phyloP scores from a whole-genome alignment of 2,329 filamentous ascomycete species.

The Epichloe bromicola region DNA sequence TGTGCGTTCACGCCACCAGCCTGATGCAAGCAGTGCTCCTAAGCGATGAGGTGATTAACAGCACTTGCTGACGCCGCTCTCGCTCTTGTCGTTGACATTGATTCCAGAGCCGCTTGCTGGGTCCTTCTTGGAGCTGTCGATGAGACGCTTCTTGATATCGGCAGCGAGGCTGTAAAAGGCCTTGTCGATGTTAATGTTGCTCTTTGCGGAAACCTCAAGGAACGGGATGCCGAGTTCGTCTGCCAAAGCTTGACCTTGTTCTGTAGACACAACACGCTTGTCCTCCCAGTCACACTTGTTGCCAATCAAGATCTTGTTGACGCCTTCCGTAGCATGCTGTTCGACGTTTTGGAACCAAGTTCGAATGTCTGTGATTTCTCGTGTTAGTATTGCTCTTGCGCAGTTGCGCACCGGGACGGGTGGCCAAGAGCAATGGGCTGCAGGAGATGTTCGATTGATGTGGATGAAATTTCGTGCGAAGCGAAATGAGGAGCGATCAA shows the following conservation, averaged over 20 bases:
- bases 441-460: neutral
- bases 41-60: neutral
- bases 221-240: constrained; percentile 96
- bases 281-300: constrained; percentile 99
- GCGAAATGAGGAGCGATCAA: neutral
- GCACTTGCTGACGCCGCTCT: constrained; percentile 54
- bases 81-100: constrained; percentile 53
- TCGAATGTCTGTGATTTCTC: constrained; percentile 63
- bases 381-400: neutral
- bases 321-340: constrained; percentile 93
- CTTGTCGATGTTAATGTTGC: constrained; percentile 99
- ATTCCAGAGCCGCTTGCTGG: constrained; percentile 46
- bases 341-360: constrained; percentile 99
- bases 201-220: constrained; percentile 96
- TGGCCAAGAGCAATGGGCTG: neutral
- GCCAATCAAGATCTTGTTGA: constrained; percentile 98
- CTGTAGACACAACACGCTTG: constrained; percentile 86
- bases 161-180: constrained; percentile 91
- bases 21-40: neutral
- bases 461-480: neutral
- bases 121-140: constrained; percentile 77
- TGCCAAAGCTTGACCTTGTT: constrained; percentile 84
- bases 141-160: constrained; percentile 97
- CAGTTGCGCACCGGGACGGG: too few relatives aligned
- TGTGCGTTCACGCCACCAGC: neutral